These are phyloP conservation scores for Emericellopsis cladophorae DNA, from an alignment of 2,329 filamentous ascomycete genomes.

Conservation along the genomic window DNA sequence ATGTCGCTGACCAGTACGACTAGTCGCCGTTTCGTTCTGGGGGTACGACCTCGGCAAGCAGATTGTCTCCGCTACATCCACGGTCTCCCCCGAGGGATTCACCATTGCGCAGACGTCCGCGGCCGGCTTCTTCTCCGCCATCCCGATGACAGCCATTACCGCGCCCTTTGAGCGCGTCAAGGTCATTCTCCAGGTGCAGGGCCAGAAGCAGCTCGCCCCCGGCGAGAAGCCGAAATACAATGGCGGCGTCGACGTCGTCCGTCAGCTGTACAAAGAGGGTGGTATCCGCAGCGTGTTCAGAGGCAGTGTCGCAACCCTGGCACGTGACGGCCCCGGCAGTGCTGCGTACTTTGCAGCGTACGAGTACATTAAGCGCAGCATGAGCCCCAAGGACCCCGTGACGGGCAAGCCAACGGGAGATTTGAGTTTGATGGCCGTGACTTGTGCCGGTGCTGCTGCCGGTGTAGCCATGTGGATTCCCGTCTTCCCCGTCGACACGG, in stretches of 20 bases:
- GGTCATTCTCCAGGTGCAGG: slow-evolving; percentile 94
- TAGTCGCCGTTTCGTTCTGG: slow-evolving; percentile 62
- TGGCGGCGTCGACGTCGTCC: slow-evolving; percentile 79
- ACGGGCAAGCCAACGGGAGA: slow-evolving; percentile 63
- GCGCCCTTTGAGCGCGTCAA: slow-evolving; percentile 98
- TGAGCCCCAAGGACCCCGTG: slow-evolving; percentile 71
- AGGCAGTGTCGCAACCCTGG: slow-evolving; percentile 79
- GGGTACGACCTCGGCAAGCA: slow-evolving; percentile 94
- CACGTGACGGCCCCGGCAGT: slow-evolving; percentile 82
- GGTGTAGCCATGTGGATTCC: slow-evolving; percentile 99
- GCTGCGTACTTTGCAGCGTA: slow-evolving; percentile 97
- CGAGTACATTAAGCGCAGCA: slow-evolving; percentile 79
- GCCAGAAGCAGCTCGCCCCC: slow-evolving; percentile 75
- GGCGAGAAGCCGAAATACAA: slow-evolving; percentile 89
- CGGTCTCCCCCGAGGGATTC: slow-evolving; percentile 56
- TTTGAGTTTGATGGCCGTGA: slow-evolving; percentile 70
- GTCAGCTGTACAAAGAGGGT: slow-evolving; percentile 84
- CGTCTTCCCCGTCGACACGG: slow-evolving; percentile 92
- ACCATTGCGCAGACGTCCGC: slow-evolving; percentile 78
- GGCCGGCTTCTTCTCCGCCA: slow-evolving; percentile 93
- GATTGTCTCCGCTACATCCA: slow-evolving; percentile 59
- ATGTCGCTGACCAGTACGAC: neutral
- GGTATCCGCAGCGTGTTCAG: slow-evolving; percentile 88
- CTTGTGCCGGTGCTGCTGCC: slow-evolving; percentile 76
- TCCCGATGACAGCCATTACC: slow-evolving; percentile 97